Base-by-base conservation (phyloP, 768 basidiomycete genomes). In the Suillus luteus region DNA sequence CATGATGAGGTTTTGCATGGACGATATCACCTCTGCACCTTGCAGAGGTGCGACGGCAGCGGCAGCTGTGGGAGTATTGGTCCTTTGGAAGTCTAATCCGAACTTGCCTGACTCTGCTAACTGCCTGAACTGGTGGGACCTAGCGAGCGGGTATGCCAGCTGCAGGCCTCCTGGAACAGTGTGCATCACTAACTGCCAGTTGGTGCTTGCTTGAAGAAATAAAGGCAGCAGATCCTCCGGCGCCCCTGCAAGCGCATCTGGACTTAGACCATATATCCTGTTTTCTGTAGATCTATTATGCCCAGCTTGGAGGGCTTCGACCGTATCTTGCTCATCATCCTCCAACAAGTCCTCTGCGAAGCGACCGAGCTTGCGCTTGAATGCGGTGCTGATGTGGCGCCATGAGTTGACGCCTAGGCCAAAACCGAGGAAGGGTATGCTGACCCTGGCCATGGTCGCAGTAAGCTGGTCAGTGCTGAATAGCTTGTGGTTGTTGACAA, bases 371-470 rank as follows among this genome's bases (percentile, higher is more conserved):
- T 69, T 71, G 1, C 69, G 61, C 3, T 66, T 65, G 17, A 64
- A 74, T 0, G 72, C 71, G 27, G 68, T 69, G 55, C 64, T 69
- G 60, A 73, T 67, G 33, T 76, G 73, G 0, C 68, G n/a, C 52
- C 59, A 62, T 9, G 66, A 51, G 15, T 51, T 58, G 43, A 67
- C n/a, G 1, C n/a, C 60, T 19, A 68, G 17, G 8, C 24, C 31
- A 40, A 65, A 66, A 24, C 64, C 64, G 5, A 70, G n/a, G 8
- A 44, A n/a, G 27, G 61, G 60, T 7, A 49, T 10, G 11, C 59
- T 49, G 5, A 19, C 12, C 48, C 43, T 60, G 40, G 59, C 22
- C 43, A 60, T 60, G 46, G 46, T 48, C 5, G 12, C 46, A 2
- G 46, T n/a, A 5, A 48, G 44, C 7, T 67, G 46, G 8, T 60